phyloP scores from a whole-genome alignment of 2,329 filamentous ascomycete genomes.

The Fusarium abutilonis region DNA sequence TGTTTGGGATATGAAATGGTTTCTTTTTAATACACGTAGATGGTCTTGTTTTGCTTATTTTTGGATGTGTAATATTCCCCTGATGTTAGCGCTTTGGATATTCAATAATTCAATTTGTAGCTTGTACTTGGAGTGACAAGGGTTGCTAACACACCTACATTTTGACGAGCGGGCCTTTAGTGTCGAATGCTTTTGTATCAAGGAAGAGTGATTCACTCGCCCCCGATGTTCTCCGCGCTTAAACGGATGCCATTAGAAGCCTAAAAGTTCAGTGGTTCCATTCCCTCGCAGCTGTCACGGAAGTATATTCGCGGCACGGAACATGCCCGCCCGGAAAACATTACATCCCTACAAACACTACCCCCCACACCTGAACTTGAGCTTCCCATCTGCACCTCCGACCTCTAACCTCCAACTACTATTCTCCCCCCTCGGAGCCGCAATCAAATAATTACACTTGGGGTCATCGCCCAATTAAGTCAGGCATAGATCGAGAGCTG shows the following conservation, averaged over 20 bases:
- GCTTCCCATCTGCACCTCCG: conserved; percentile 21
- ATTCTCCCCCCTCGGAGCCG: conserved; percentile 27
- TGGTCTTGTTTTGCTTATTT: conserved; percentile 9
- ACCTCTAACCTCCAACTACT: conserved; percentile 16
- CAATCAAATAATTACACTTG: conserved; percentile 18
- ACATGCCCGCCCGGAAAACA: conserved; percentile 14
- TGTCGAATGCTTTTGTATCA: too few species aligned
- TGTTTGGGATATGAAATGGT: conserved; percentile 3
- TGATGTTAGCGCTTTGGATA: conserved; percentile 23
- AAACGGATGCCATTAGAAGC: background rate
- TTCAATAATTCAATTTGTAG: conserved; percentile 31
- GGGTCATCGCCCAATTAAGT: conserved; percentile 13
- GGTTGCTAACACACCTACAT: too few species aligned
- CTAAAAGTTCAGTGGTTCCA: too few species aligned
- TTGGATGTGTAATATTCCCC: conserved; percentile 34
- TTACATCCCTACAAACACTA: background rate
- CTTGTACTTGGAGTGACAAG: background rate
- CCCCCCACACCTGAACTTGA: conserved; percentile 31
- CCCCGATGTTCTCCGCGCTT: conserved; percentile 24
- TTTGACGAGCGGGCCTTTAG: too few species aligned
- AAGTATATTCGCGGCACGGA: conserved; percentile 25
- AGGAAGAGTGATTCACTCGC: background rate
- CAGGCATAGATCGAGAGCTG: conserved; percentile 7
- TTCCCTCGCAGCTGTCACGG: background rate
- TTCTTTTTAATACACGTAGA: conserved; percentile 30